Conservation (phyloP, 208 protist species). For the Wallacemonas collosoma region DNA sequence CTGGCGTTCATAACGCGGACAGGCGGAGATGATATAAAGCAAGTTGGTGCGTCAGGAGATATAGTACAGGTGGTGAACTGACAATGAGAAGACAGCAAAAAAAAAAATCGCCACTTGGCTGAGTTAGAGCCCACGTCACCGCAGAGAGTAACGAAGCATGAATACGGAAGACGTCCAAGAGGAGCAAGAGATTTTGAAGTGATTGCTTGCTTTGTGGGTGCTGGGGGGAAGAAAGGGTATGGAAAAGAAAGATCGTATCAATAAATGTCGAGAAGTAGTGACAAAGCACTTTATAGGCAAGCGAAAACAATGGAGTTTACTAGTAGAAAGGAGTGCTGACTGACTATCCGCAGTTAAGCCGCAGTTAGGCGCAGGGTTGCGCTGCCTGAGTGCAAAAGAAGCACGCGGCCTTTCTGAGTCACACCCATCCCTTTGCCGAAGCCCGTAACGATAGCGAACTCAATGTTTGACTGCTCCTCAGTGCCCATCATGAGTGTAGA, state of each 20-base stretch:
- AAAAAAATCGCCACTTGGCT: no score
- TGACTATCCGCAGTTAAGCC: not conserved
- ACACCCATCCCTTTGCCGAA: conserved; percentile 35
- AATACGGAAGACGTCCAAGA: conserved; percentile 1
- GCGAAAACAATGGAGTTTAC: no score
- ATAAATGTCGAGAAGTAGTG: not conserved
- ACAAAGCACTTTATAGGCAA: no score
- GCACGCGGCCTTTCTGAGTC: conserved; percentile 13
- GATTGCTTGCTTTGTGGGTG: not conserved
- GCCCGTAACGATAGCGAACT: conserved; percentile 18
- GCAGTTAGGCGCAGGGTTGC: conserved; percentile 13
- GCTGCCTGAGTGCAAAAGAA: conserved; percentile 15
- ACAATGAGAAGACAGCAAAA: no score
- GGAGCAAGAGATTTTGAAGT: not conserved
- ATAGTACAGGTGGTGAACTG: no score
- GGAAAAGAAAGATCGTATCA: conserved; percentile 14
- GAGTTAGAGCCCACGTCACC: no score
- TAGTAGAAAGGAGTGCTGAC: not conserved
- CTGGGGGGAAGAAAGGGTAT: conserved; percentile 2
- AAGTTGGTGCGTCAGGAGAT: no score
- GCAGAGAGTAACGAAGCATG: conserved; percentile 8
- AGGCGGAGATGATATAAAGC: no score
- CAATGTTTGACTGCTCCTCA: conserved; percentile 23
- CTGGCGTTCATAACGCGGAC: no score
- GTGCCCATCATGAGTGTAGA: conserved; percentile 29